Evolutionary conservation across 768 basidiomycete genomes (phyloP), one percentile per base, ranked within the genome.

Genomic region (Infundibulicybe gibba): DNA sequence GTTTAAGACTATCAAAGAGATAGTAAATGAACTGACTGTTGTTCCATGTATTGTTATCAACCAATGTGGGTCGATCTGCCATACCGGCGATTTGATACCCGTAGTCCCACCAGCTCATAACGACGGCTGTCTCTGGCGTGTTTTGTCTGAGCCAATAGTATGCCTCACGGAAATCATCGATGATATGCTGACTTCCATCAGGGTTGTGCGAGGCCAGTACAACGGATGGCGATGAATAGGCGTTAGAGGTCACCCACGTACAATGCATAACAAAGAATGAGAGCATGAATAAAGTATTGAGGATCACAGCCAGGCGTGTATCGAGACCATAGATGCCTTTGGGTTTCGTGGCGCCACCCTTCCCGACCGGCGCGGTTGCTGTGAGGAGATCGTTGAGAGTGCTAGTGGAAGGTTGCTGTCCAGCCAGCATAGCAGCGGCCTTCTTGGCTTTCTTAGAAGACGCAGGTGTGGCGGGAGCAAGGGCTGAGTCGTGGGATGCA

Each of bases 21-120:
- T 51, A 14, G 44, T 42, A n/a, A 31, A 1, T 34, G 20, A 2
- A 76, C 90, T 60, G 59, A 90, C 94, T 99, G 70, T 98, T 98
- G 68, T 99, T 98, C 97, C 97, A 98, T 0, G 97, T 99, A 63
- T 98, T 97, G 70, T 99, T 98, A 67, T 99, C 95, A 15, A 98
- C 95, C 54, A 98, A 69, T 1, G 95, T 98, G 12, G 93, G 85
- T 39, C 95, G 74, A 69, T 98, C 94, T 17, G 97, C 94, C 90
- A 98, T 97, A 34, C 97, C 97, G 34, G 97, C 97, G 60, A 98
- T 97, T 67, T 98, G 95, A 63, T 99, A 98, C 21, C 95, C 97
- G 55, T 98, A 99, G 70, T 98, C 97, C 97, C 97, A 98, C 97
- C 97, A 99, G 50, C 88, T 91, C 93, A 95, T 94, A 19, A 98